A percentile compares a stretch with the other conserved stretches of the same genome.
Conservation (phyloP, 306 rosid genomes). For the Astragalus membranaceus region DNA sequence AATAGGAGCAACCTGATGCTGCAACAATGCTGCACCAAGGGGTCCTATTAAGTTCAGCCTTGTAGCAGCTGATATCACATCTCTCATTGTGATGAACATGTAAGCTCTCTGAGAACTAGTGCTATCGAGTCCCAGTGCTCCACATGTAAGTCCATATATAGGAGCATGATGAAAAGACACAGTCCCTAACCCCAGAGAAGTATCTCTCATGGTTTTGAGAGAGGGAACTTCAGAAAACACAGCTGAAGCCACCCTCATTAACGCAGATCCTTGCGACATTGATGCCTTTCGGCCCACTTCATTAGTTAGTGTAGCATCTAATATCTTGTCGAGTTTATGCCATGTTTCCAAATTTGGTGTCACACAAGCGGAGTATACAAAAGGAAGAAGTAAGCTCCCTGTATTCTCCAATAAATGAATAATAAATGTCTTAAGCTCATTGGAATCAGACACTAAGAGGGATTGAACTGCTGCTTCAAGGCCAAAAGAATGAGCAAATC, state of each 20-base stretch:
- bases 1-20: slow-evolving; percentile 56
- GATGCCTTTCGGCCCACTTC: slow-evolving; percentile 87
- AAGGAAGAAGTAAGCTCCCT: slow-evolving; percentile 84
- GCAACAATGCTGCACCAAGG: slow-evolving; percentile 72
- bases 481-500: slow-evolving; percentile 84
- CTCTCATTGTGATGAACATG: slow-evolving; percentile 76
- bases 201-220: slow-evolving; percentile 58
- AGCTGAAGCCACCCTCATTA: slow-evolving; percentile 76
- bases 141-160: slow-evolving; percentile 66
- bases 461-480: slow-evolving; percentile 82
- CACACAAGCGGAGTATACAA: slow-evolving; percentile 49
- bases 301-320: slow-evolving; percentile 66
- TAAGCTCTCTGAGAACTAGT: slow-evolving; percentile 68
- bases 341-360: slow-evolving; percentile 55
- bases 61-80: slow-evolving; percentile 82
- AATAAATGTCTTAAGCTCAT: slow-evolving; percentile 59
- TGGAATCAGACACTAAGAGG: slow-evolving; percentile 45
- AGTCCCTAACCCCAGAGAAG: slow-evolving; percentile 34
- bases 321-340: slow-evolving; percentile 52
- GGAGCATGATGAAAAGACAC: slow-evolving; percentile 76
- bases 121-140: slow-evolving; percentile 56
- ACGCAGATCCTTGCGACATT: slow-evolving; percentile 66
- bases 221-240: slow-evolving; percentile 58
- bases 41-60: slow-evolving; percentile 81
- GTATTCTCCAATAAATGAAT: slow-evolving; percentile 65